Conservation (phyloP, 148 eudicot genomes). For the Beta vulgaris region DNA sequence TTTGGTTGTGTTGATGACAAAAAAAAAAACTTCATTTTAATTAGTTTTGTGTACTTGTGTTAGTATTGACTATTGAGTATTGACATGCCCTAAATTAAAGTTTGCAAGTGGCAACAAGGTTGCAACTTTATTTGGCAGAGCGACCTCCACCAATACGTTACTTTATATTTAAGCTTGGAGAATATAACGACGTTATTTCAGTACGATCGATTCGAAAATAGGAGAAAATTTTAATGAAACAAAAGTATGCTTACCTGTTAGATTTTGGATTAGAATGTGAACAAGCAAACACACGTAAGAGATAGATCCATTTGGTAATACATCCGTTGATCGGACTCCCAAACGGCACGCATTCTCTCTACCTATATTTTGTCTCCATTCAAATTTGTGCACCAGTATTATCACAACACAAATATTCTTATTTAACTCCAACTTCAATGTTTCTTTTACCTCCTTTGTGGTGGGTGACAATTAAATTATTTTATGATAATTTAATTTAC, state of each 20-base stretch:
- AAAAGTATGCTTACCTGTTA: not conserved
- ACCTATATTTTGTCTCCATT: not conserved
- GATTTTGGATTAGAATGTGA: not conserved
- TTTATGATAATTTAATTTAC: too few relatives aligned
- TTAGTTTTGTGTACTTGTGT: too few relatives aligned
- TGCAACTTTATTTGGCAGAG: not conserved
- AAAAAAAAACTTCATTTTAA: too few relatives aligned
- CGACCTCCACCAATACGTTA: not conserved
- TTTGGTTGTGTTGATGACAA: too few relatives aligned
- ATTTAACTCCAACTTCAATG: too few relatives aligned
- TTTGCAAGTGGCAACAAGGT: too few relatives aligned
- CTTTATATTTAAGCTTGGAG: not conserved
- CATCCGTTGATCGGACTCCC: not conserved
- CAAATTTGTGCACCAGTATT: not conserved
- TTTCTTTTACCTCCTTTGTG: too few relatives aligned
- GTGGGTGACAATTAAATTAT: too few relatives aligned
- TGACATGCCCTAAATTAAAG: too few relatives aligned
- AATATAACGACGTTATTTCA: not conserved
- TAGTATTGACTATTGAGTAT: too few relatives aligned
- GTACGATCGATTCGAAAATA: not conserved
- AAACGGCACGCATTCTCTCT: not conserved
- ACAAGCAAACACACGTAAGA: not conserved
- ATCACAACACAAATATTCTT: not conserved
- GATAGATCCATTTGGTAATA: not conserved
- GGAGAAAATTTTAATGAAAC: not conserved